Conservation (phyloP, 208 protist genomes). For the Crithidia acanthocephali region DNA sequence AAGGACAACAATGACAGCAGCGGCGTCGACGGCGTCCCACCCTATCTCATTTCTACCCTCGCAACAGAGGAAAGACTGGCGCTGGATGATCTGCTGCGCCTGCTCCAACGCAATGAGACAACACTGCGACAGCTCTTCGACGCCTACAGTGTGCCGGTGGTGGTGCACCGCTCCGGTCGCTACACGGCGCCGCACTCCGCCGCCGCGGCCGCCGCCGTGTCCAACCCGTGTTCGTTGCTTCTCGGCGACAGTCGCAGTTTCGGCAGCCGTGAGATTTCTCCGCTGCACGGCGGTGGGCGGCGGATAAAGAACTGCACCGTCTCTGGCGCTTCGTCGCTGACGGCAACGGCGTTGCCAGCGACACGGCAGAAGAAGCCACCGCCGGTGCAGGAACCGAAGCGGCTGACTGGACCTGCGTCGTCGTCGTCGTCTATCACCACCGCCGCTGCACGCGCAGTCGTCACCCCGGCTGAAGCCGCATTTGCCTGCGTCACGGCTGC, state of each 20-base stretch:
- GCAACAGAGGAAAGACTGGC: slow-evolving; percentile 17
- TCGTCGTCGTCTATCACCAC: neutral
- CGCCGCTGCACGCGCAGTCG: neutral
- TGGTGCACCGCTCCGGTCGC: slow-evolving; percentile 37
- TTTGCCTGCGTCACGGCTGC: neutral
- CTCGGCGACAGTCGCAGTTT: slow-evolving; percentile 12
- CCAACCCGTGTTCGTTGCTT: slow-evolving; percentile 14
- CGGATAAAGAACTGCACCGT: neutral
- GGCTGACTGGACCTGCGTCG: no score
- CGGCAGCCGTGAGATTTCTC: neutral
- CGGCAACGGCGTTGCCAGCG: neutral
- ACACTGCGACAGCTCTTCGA: slow-evolving; percentile 70
- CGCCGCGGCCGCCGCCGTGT: slow-evolving; percentile 20
- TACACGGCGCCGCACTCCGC: slow-evolving; percentile 36
- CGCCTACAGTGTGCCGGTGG: slow-evolving; percentile 50
- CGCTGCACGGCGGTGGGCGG: neutral
- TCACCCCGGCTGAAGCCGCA: neutral
- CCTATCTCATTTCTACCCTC: slow-evolving; percentile 11
- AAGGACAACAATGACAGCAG: neutral
- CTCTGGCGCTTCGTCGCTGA: neutral
- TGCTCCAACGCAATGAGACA: slow-evolving; percentile 63
- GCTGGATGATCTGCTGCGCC: slow-evolving; percentile 49
- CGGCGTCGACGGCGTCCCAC: neutral
- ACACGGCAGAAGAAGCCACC: neutral
- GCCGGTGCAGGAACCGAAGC: neutral